These are phyloP conservation scores for Raffaelea deltoideospora DNA, from an alignment of 2,329 filamentous ascomycete genomes.

Conservation along the genomic window DNA sequence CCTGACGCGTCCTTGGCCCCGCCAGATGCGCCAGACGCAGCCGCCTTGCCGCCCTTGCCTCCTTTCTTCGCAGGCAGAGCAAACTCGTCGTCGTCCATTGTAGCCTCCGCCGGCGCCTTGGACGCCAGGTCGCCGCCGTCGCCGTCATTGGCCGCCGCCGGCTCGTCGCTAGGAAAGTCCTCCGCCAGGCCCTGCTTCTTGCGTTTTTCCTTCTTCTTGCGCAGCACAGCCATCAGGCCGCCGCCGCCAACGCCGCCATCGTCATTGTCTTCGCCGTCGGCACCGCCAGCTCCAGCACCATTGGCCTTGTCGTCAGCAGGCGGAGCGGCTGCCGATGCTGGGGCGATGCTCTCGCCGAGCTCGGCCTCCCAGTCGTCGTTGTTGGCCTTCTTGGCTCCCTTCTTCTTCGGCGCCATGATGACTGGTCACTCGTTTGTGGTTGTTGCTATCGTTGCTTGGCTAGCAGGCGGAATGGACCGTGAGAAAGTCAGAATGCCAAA, in stretches of 20 bases:
- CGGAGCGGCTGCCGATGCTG: constrained; percentile 35
- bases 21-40: too few species aligned
- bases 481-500: too few species aligned
- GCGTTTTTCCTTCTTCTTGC: constrained; percentile 72
- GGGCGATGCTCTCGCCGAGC: constrained; percentile 61
- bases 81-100: constrained; percentile 77
- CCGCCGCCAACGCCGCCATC: constrained; percentile 40
- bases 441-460: not conserved
- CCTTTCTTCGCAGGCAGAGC: constrained; percentile 63
- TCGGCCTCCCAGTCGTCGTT: constrained; percentile 93
- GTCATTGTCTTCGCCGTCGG: constrained; percentile 36
- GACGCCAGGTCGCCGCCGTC: constrained; percentile 31
- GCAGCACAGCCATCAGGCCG: constrained; percentile 64
- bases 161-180: constrained; percentile 59
- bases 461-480: not conserved
- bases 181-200: constrained; percentile 74
- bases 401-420: constrained; percentile 73
- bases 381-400: constrained; percentile 73
- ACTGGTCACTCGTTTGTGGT: constrained; percentile 5
- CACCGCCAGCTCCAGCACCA: constrained; percentile 24
- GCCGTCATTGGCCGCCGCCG: constrained; percentile 21
- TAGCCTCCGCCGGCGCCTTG: constrained; percentile 70
- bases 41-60: constrained; percentile 18
- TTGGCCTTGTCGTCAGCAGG: constrained; percentile 26
- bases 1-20: constrained; percentile 31